Evolutionary conservation across 179 eudicot species (phyloP), one percentile per base, ranked within the genome.

Genomic region (Vitellaria paradoxa): DNA sequence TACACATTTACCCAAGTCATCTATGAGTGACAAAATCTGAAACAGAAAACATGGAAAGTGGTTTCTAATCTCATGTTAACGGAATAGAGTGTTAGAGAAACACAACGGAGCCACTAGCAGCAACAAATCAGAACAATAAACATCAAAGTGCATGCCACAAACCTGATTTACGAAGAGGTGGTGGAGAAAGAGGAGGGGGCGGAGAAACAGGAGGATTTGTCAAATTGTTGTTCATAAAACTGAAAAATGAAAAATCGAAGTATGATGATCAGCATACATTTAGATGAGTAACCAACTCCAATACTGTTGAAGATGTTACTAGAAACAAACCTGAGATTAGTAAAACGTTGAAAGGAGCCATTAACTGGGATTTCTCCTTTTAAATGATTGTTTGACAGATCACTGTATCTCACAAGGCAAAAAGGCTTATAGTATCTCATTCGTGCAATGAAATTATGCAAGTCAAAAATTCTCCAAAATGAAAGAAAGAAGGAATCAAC

Each of bases 261-360:
- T 7, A 7, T 7, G 12, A 6, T 6, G 55, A 12, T 50, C 55
- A 50, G 77, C 74, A 45, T 64, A 72, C 40, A 53, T 17, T 20
- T 47, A 17, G 45, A 72, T 55, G 46, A 66, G 72, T 67, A 65
- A 78, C 68, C 21, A 78, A 49, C 30, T 3, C 47, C 46, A 63
- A 9, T 66, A 26, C n/a, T 26, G 40, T 50, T 66, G 49, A 59
- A 75, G 60, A 49, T 6, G 52, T 45, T 30, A 30, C 24, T 68
- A 49, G 94, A 97, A 79, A 93, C 96, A 77, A 92, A 56, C 61
- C 61, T 56, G 18, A 0, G 3, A 17, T 15, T 0, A 13, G n/a
- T 56, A 17, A 56, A 56, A 13, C 12, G 61, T 11, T 14, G n/a
- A 56, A 56, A 56, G 6, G 61, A 56, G n/a, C 61, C 61, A 56